Evolutionary conservation across 108 stramenopile species (phyloP), one percentile per base, ranked within the genome.

Genomic region (Nannochloropsis gaditana): DNA sequence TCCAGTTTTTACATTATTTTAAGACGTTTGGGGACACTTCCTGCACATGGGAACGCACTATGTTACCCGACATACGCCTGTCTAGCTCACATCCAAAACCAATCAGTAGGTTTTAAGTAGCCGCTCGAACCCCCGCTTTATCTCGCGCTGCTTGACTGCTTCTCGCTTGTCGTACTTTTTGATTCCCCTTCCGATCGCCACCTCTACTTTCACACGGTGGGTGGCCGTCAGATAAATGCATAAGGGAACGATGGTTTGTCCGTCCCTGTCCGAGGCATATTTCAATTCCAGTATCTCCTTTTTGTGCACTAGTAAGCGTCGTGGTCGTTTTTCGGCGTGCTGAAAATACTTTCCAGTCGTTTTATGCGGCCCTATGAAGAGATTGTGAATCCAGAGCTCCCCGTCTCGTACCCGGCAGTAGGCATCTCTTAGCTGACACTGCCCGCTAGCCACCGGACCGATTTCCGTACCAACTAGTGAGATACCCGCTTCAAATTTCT

Each of bases 321-420:
- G 59, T 73, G 59, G 59, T n/a, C 59, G 15, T n/a, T 73, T 73
- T n/a, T 73, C 59, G 8, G n/a, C 59, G n/a, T 73, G 59, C 59
- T 73, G 59, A n/a, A 73, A 73, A 73, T 73, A 73, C 8, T 73
- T 73, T 3, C 59, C 59, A 15, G 59, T 73, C 59, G 59, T 73
- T n/a, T 73, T 73, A 8, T 73, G 59, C n/a, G 59, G 59, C n/a
- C 59, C 59, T n/a, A 73, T 73, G 59, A 73, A 73, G 2, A 73
- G 59, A 73, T 73, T 73, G n/a, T 73, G 59, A 73, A 73, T 73
- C 59, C 59, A 73, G 15, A 73, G 59, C 59, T 73, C 59, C 59
- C 59, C 59, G n/a, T 73, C 59, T n/a, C 59, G 59, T n/a, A 73
- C 59, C 3, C 59, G 59, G n/a, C 59, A 73, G n/a, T 73, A 73